Percentiles rank a stretch among this genome's conserved stretches.
Evolutionary conservation across 352 stramenopile genomes (phyloP).

Genomic region (Peronosclerospora sorghi): DNA sequence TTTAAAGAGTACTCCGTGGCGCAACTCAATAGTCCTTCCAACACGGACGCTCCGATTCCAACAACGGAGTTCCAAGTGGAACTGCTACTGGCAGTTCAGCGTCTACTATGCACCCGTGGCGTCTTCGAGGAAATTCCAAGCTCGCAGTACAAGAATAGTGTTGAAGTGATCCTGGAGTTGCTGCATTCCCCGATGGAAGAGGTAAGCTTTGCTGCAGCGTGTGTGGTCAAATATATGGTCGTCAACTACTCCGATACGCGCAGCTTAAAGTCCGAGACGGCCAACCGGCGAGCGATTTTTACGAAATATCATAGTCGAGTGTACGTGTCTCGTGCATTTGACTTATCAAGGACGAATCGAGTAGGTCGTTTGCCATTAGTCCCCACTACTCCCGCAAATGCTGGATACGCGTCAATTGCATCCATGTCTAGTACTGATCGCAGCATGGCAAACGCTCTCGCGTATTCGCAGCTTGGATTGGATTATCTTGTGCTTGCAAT

Average conservation of each 20-base stretch:
- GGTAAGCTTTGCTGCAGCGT: conserved; percentile 72
- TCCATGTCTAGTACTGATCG: conserved; percentile 48
- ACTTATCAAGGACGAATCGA: conserved; percentile 67
- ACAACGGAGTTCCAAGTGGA: conserved; percentile 76
- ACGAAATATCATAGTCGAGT: conserved; percentile 75
- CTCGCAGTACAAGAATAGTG: conserved; percentile 77
- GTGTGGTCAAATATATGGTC: conserved; percentile 84
- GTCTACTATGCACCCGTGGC: conserved; percentile 64
- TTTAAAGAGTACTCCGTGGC: conserved; percentile 80
- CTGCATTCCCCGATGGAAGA: conserved; percentile 79
- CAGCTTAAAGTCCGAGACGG: conserved; percentile 76
- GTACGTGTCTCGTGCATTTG: conserved; percentile 75
- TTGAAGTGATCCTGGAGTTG: conserved; percentile 82
- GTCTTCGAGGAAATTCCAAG: conserved; percentile 82
- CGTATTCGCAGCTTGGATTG: conserved; percentile 67
- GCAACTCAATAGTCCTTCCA: conserved; percentile 72
- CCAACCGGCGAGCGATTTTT: conserved; percentile 76
- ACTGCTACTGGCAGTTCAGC: conserved; percentile 67
- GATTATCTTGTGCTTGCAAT: conserved; percentile 74
- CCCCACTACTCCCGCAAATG: conserved; percentile 16
- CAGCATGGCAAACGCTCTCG: conserved; percentile 69
- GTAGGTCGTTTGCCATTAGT: conserved; percentile 36
- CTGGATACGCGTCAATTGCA: conserved; percentile 11
- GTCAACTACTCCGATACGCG: conserved; percentile 84
- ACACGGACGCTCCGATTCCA: conserved; percentile 69